Conservation (phyloP, 2,329 filamentous ascomycete genomes). For the Talaromyces rugulosus region DNA sequence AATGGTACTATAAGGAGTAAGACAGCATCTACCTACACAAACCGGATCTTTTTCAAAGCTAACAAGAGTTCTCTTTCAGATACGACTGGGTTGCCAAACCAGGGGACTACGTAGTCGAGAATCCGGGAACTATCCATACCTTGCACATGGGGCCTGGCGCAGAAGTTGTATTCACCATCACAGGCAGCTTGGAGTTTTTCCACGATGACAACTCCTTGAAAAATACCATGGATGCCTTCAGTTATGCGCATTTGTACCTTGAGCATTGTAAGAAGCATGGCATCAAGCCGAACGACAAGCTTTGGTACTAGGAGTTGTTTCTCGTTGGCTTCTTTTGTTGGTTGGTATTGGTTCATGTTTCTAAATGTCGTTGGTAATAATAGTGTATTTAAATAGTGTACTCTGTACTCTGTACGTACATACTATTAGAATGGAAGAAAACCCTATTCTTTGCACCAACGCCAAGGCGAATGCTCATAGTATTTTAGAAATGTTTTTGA, state of each 20-base stretch:
- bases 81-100: constrained; percentile 19
- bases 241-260: constrained; percentile 19
- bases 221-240: constrained; percentile 22
- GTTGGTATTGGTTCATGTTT: too few species aligned
- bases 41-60: not conserved
- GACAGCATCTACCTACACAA: not conserved
- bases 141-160: constrained; percentile 18
- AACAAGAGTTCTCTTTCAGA: constrained; percentile 4
- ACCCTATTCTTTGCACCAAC: too few species aligned
- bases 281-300: constrained; percentile 19
- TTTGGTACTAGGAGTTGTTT: constrained; percentile 10
- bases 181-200: constrained; percentile 20
- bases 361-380: too few species aligned
- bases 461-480: too few species aligned
- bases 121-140: constrained; percentile 22
- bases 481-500: too few species aligned
- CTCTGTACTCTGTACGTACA: too few species aligned
- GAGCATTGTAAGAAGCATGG: constrained; percentile 18
- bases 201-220: constrained; percentile 20
- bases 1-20: constrained; percentile 21
- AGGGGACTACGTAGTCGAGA: constrained; percentile 21
- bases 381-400: too few species aligned
- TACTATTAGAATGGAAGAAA: too few species aligned
- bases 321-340: too few species aligned
- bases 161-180: constrained; percentile 18